These are phyloP conservation scores for Solanum appendiculatum DNA, from an alignment of 257 asterid species.

Conservation along the genomic window DNA sequence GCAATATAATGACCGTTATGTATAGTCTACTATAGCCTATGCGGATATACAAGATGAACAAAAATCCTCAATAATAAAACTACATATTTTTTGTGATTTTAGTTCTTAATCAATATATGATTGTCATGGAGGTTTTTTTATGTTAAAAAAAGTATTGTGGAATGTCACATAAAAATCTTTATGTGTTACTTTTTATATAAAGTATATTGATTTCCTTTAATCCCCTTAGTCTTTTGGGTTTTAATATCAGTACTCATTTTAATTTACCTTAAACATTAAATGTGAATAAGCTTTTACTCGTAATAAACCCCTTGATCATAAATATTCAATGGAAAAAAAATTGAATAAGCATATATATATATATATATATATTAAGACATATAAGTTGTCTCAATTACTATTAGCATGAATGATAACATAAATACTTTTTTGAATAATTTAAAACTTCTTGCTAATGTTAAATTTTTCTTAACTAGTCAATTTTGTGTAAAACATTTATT, in stretches of 20 bases:
- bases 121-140: not conserved
- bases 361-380: too few species aligned
- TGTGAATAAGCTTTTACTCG: not conserved
- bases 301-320: not conserved
- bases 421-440: too few species aligned
- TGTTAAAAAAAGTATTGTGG: not conserved
- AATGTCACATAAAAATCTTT: not conserved
- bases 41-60: not conserved
- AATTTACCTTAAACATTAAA: not conserved
- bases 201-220: not conserved
- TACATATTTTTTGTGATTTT: not conserved
- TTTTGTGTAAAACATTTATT: too few species aligned
- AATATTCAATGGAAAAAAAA: not conserved
- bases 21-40: not conserved
- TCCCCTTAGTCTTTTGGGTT: not conserved
- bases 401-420: too few species aligned
- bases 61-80: not conserved
- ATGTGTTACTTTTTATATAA: not conserved
- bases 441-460: too few species aligned
- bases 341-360: not conserved
- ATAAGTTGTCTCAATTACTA: too few species aligned
- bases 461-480: not conserved
- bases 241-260: not conserved
- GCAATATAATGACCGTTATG: too few species aligned
- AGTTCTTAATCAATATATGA: not conserved